Evolutionary conservation across 768 basidiomycete species (phyloP).

Genomic region (Kwoniella europaea): DNA sequence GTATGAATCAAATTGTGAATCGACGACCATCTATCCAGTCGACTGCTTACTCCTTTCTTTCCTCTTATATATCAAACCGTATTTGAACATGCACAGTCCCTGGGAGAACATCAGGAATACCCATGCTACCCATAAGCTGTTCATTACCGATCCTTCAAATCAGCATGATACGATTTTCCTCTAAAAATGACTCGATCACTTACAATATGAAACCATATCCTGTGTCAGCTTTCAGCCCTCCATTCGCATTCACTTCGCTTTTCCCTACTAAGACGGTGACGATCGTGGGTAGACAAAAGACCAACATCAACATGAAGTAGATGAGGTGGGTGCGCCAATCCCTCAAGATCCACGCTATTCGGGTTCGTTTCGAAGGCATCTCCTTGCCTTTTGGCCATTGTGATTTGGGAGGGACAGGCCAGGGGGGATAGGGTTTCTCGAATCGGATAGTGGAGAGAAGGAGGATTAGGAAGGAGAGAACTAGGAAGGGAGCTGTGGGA

Average conservation of each 20-base stretch:
- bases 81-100: slow-evolving; percentile 7
- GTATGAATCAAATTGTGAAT: no score
- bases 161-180: background rate
- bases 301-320: slow-evolving; percentile 1
- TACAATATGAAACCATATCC: slow-evolving; percentile 19
- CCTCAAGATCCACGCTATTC: slow-evolving; percentile 15
- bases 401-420: slow-evolving; percentile 3
- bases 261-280: slow-evolving; percentile 10
- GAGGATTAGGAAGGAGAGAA: slow-evolving; percentile 11
- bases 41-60: background rate
- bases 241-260: slow-evolving; percentile 1
- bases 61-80: slow-evolving; percentile 2
- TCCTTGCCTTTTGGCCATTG: slow-evolving; percentile 9
- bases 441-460: slow-evolving; percentile 4
- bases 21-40: background rate
- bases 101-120: slow-evolving; percentile 7
- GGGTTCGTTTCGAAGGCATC: background rate
- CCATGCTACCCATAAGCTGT: slow-evolving; percentile 18
- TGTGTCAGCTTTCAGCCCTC: slow-evolving; percentile 3
- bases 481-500: slow-evolving; percentile 11
- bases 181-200: background rate
- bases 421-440: slow-evolving; percentile 20
- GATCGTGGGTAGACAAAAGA: slow-evolving; percentile 14
- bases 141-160: background rate
- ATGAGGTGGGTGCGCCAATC: slow-evolving; percentile 11